Evolutionary conservation across 2,329 filamentous ascomycete genomes (phyloP), one percentile per base, ranked within the genome.

Genomic region (Aspergillus pseudotamarii): DNA sequence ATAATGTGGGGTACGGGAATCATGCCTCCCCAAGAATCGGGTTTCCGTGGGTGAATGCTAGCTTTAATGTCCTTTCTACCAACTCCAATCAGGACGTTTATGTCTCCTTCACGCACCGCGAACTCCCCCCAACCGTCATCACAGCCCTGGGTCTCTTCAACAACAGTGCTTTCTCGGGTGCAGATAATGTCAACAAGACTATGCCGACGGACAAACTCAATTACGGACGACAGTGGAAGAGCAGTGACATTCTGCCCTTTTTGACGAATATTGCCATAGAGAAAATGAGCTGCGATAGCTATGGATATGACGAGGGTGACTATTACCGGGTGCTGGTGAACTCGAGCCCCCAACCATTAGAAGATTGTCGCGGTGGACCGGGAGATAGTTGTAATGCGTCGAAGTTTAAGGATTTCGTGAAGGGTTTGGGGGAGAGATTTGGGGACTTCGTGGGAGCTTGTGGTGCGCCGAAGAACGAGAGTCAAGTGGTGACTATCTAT

Each of bases 131-230:
- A 1, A 88, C 87, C 63, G 86, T 90, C 1, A 77, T 88, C 1
- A 88, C 90, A 1, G 88, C 89, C 0, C 82, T 91, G 75, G 89
- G 89, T 0, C 80, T 91, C 5, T 91, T 90, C 81, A 91, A 91
- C 79, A 90, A 90, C 75, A 88, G 86, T 3, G 83, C 80, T 0
- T 85, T 84, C 64, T 80, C 83, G 3, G 84, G 83, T 11, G 78
- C 80, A 0, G 81, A 83, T 61, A 74, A 83, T 16, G 77, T 87
- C 67, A 90, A 90, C 66, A 84, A 82, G 57, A 90, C 88, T 2
- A 90, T 91, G 85, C 89, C 89, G 0, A 77, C 85, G 0, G 83
- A 86, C 65, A 80, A 80, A 28, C 86, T 89, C 71, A 91, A 91
- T 78, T 83, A 88, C 73, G 80, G 82, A 28, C 85, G 89, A 30